Base-by-base conservation (phyloP, 2,329 filamentous ascomycete species). In the Phialemoniopsis sp. region DNA sequence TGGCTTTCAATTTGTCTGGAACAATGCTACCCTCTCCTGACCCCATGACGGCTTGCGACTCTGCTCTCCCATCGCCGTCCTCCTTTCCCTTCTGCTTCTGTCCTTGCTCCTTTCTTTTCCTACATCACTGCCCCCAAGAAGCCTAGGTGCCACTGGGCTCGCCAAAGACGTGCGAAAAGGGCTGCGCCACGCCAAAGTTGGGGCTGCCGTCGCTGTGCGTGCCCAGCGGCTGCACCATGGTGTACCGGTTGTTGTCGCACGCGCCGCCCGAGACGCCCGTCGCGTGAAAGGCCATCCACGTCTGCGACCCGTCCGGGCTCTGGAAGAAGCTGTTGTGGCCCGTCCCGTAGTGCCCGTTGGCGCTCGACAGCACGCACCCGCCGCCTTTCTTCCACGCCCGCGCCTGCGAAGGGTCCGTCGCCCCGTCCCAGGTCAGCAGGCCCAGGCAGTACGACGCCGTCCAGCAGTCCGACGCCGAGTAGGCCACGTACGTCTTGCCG, bases 141-240 rank as follows among this genome's bases (percentile, higher is more conserved):
- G n/a, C n/a, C n/a, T n/a, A n/a, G n/a, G n/a, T n/a, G n/a, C n/a
- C n/a, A n/a, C n/a, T n/a, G n/a, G n/a, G n/a, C n/a, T n/a, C n/a
- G n/a, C n/a, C n/a, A n/a, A n/a, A n/a, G n/a, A n/a, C n/a, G n/a
- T n/a, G n/a, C n/a, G n/a, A n/a, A n/a, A n/a, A n/a, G 50, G 55
- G 41, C 10, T 57, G 49, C 3, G 55, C 54, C 13, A 57, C 46
- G 2, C 55, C 54, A 36, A 58, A 51, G 29, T 57, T 54, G 2
- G 55, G 55, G 3, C 52, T 54, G 1, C 53, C 55, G 18, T 58
- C 52, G 1, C 41, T 44, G 34, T 46, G 44, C 56, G 55, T 57
- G 46, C 56, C 55, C 15, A 58, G 36, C 50, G 55, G 57, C 44
- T 58, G 56, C 36, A 58, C 52, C 5, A 53, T 32, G 4, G 56